phyloP scores from a whole-genome alignment of 257 asterid genomes.

The Capsicum baccatum region DNA sequence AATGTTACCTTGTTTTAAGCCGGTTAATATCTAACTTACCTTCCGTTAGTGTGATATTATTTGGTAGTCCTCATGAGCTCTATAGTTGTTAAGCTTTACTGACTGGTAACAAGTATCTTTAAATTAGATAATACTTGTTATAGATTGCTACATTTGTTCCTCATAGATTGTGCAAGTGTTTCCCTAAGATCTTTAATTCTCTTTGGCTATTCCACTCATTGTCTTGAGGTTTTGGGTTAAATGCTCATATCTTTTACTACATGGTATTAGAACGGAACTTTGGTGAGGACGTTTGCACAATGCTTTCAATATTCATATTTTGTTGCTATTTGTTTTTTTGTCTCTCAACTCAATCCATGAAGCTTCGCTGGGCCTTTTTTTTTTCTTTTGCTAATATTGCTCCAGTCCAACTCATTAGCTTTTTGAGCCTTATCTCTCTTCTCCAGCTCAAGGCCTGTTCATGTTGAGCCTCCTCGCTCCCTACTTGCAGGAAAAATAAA shows the following conservation, averaged over 20 bases:
- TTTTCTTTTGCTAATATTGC: not conserved
- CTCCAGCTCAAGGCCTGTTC: not conserved
- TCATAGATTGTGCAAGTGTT: slow-evolving; percentile 1
- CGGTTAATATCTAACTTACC: not conserved
- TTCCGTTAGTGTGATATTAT: not conserved
- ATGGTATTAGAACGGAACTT: not conserved
- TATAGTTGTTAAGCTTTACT: not conserved
- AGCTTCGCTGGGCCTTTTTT: not conserved
- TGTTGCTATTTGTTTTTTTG: not conserved
- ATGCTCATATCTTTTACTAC: slow-evolving; percentile 2
- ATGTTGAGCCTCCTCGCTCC: not conserved
- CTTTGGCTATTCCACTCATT: not conserved
- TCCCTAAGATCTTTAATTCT: not conserved
- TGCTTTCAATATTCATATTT: not conserved
- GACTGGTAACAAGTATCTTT: not conserved
- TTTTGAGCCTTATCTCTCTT: not conserved
- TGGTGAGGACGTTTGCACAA: not conserved
- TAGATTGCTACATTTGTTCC: slow-evolving; percentile 11
- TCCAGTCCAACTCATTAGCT: not conserved
- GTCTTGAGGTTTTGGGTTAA: not conserved
- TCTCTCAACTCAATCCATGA: not conserved
- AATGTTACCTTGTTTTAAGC: not conserved
- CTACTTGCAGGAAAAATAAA: not conserved
- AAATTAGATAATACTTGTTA: not conserved
- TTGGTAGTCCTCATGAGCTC: slow-evolving; percentile 24